Percentiles rank a stretch among this genome's conserved stretches.
These are phyloP conservation scores for Trichoderma virens DNA, from an alignment of 495 filamentous ascomycete genomes.

Conservation along the genomic window DNA sequence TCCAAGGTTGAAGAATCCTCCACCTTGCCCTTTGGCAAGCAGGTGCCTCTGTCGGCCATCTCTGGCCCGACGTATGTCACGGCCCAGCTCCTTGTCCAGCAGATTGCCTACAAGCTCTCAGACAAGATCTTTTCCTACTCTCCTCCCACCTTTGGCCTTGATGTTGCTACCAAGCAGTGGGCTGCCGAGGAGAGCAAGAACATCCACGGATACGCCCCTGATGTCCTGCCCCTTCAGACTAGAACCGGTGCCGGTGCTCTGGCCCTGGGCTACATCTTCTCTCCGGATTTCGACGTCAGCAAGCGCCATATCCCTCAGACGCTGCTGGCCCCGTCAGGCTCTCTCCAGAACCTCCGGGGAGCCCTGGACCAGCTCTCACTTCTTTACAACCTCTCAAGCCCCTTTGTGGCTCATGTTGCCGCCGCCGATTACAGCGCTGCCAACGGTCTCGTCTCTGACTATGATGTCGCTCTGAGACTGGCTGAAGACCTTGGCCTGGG, in stretches of 20 bases:
- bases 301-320: constrained; percentile 89
- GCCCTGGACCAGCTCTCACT: constrained; percentile 83
- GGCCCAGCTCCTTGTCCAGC: constrained; percentile 85
- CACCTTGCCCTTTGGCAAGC: constrained; percentile 55
- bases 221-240: constrained; percentile 74
- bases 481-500: constrained; percentile 90
- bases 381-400: constrained; percentile 81
- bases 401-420: constrained; percentile 89
- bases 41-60: constrained; percentile 56
- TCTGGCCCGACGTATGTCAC: constrained; percentile 85
- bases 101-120: constrained; percentile 86
- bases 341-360: constrained; percentile 70
- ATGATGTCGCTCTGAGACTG: constrained; percentile 67
- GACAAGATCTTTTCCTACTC: constrained; percentile 97
- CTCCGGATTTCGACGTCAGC: constrained; percentile 82
- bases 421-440: constrained; percentile 76
- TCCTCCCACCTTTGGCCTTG: constrained; percentile 83
- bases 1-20: constrained; percentile 33
- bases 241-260: constrained; percentile 84
- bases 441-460: constrained; percentile 74
- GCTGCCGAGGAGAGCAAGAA: constrained; percentile 57
- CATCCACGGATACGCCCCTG: constrained; percentile 69
- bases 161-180: constrained; percentile 75
- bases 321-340: constrained; percentile 76
- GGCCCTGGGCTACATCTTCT: constrained; percentile 94